Base-by-base conservation (phyloP, 2,329 filamentous ascomycete genomes). In the Bipolaris gigantea region DNA sequence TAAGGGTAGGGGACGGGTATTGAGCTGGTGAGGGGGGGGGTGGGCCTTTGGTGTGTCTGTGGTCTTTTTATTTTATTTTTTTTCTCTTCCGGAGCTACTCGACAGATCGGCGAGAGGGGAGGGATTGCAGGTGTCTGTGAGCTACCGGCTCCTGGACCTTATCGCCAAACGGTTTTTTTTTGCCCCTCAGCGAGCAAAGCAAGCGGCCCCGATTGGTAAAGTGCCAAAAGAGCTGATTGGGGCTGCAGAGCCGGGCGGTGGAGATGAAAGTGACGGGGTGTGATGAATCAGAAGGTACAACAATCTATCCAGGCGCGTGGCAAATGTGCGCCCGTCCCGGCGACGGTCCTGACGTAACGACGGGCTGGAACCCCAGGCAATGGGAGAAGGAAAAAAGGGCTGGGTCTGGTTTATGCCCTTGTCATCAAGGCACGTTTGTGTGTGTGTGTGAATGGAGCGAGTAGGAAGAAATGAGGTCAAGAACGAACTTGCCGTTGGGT, bases 141-240 rank as follows among this genome's bases (percentile, higher is more conserved):
- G 51, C 40, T 32, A 50, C 25, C 10, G 25, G 10, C 25, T 25
- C 46, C 23, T 23, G 45, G 19, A 42, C 43, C 51, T 54, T 60
- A 53, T 52, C 51, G 61, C 54, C 60, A 60, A 60, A 60, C 59
- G 63, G 64, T 10, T 30, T 25, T 25, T 30, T 27, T 30, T 30
- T 67, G 68, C 64, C 65, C 67, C 65, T 66, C 59, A 62, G 66
- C 35, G 23, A 63, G 63, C 64, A 59, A 63, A 63, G 63, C 64
- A 59, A 27, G 63, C 66, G 66, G 66, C 65, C 64, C 69, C 67
- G 55, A 62, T 51, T 56, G 54, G 61, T 63, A 58, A 58, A 30
- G 27, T 30, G 61, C 50, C 58, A 57, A 34, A 55, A 32, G 47
- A 41, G 43, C 35, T 55, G 54, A 53, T 32, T 59, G 64, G 56